Evolutionary conservation across 78 protist genomes (phyloP), one percentile per base, ranked within the genome.

Genomic region (Dictyostelium capitatum): DNA sequence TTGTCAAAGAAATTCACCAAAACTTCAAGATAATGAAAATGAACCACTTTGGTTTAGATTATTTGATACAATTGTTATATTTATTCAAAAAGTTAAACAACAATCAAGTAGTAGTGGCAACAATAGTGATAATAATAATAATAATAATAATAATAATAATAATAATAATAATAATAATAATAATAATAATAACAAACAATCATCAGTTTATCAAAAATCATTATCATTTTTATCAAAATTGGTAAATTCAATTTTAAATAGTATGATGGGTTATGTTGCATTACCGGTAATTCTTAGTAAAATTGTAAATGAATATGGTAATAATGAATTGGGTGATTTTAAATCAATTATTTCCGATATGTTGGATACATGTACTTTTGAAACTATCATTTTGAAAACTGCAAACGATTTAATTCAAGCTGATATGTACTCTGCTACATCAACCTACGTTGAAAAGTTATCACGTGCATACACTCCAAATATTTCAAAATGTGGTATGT

Each of bases 231-330:
- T 90, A 1, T 79, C 80, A 1, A 82, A 74, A 53, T 57, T 90
- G 54, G 67, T 78, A 6, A 81, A 90, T 47, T 28, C 41, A 14
- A 90, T 90, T 48, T 30, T 90, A 5, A 80, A 82, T 59, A 80
- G 51, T 50, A 90, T 90, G 95, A 80, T 90, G 95, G 95, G 95
- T 17, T 90, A 79, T 47, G 95, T 90, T 32, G 95, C 89, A 15
- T 54, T 90, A 19, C 95, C 89, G 1, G 53, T 72, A 0, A 90
- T 90, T 48, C 56, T 90, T 0, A 47, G 77, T 11, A 90, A 73
- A 57, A 90, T 90, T 47, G 95, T 90, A 30, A 82, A 80, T 62
- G 93, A 87, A 11, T 80, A 87, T 77, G 93, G 93, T 47, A 69
- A 32, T 19, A 80, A 77, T 77, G 93, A 87, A 20, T 87, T 77